Evolutionary conservation across 2,329 filamentous ascomycete species (phyloP), one percentile per base, ranked within the genome.

Genomic region (Metarhizium brunneum): DNA sequence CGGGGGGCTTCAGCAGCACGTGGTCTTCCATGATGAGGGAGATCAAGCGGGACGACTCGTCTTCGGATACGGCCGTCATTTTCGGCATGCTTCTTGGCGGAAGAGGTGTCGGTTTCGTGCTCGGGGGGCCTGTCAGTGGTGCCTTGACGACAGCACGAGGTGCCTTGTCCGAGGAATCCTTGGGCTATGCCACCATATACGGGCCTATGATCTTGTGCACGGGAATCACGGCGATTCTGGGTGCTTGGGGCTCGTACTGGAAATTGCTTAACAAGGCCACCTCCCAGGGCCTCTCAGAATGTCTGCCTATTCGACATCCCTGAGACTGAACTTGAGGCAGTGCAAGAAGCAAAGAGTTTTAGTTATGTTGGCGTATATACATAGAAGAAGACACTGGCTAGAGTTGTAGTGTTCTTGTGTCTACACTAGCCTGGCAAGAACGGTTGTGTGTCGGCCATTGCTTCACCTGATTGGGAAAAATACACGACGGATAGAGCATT

Each of bases 221-320:
- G 0, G 67, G 67, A 0, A 29, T 69, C 2, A 69, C 66, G 1
- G 66, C 66, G 2, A 42, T 68, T 3, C 45, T 68, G 3, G 67
- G 67, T 2, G 67, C 66, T 1, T 69, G 67, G 67, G 61, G 61
- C 1, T 64, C 66, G 16, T 59, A 67, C 4, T 69, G 61, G 76
- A 84, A 68, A 42, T 42, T 52, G 47, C 38, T 36, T 36, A 43
- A 32, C 25, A 43, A 32, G n/a, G 20, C 38, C 6, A 1, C 38
- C n/a, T 45, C 51, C 7, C 38, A 32, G 38, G 36, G 36, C 43
- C 3, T 51, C 16, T n/a, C 32, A 7, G 35, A 10, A 7, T 51
- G 49, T 51, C 11, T 51, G 35, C 35, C 49, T 25, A 7, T 32
- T 20, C 49, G 49, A 18, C 49, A 51, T 25, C 14, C 7, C 6